phyloP scores from a whole-genome alignment of 1,284 basidiomycete genomes.

The Tilletiopsis washingtonensis region DNA sequence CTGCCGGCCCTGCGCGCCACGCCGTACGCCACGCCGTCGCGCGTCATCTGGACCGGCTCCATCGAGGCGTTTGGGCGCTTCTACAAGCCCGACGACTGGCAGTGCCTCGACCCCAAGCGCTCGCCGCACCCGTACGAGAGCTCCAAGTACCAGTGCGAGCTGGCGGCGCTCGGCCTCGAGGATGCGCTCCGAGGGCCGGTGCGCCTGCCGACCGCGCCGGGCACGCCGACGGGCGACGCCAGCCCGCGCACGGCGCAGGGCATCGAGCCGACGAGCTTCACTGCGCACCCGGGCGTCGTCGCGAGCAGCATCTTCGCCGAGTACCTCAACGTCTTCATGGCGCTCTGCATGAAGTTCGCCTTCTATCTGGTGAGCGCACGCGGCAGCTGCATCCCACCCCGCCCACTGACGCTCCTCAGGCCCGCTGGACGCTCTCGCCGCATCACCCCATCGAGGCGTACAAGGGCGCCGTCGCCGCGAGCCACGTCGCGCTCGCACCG shows the following conservation, averaged over 20 bases:
- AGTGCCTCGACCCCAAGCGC: conserved; percentile 30
- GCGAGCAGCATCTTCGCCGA: conserved; percentile 46
- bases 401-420: conserved; percentile 1
- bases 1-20: conserved; percentile 29
- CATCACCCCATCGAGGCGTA: conserved; percentile 43
- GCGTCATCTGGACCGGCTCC: conserved; percentile 47
- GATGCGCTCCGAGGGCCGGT: conserved; percentile 27
- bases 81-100: conserved; percentile 38
- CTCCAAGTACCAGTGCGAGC: conserved; percentile 47
- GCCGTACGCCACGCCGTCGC: conserved; percentile 34
- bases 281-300: conserved; percentile 46
- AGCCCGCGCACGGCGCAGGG: neutral
- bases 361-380: conserved; percentile 30
- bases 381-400: neutral
- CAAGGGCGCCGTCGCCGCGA: conserved; percentile 43
- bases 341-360: conserved; percentile 26
- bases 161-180: conserved; percentile 41
- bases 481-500: conserved; percentile 35
- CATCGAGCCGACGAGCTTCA: conserved; percentile 29
- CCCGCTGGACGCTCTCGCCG: conserved; percentile 40
- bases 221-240: conserved; percentile 23
- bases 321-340: conserved; percentile 31
- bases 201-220: conserved; percentile 20
- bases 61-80: conserved; percentile 39
- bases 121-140: conserved; percentile 42